Conservation (phyloP, 352 stramenopile species). For the Pythium brassicae region DNA sequence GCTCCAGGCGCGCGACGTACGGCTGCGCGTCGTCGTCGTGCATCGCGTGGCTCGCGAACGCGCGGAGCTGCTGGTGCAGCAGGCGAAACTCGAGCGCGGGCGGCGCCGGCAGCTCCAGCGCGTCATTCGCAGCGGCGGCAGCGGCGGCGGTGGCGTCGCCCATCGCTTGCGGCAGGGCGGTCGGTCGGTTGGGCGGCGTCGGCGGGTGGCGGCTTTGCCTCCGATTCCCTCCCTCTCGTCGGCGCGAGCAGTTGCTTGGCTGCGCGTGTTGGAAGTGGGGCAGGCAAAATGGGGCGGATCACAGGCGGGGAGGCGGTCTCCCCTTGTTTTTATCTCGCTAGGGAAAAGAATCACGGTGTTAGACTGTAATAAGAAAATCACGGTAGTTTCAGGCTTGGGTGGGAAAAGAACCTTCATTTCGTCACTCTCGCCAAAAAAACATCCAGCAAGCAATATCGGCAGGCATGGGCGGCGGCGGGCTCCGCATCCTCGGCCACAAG, state of each 20-base stretch:
- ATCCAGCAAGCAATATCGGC: background rate
- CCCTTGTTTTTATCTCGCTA: too few species aligned
- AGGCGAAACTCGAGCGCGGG: slow-evolving; percentile 63
- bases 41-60: slow-evolving; percentile 61
- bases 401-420: too few species aligned
- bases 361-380: too few species aligned
- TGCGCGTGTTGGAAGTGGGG: too few species aligned
- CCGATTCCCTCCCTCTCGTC: too few species aligned
- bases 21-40: slow-evolving; percentile 52
- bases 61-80: slow-evolving; percentile 68
- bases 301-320: slow-evolving; percentile 3
- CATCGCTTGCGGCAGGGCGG: background rate
- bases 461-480: slow-evolving; percentile 55
- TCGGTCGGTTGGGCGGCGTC: too few species aligned
- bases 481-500: slow-evolving; percentile 71
- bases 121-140: slow-evolving; percentile 2
- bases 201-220: too few species aligned
- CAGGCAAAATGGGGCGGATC: too few species aligned
- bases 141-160: background rate
- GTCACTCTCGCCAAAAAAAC: slow-evolving; percentile 1
- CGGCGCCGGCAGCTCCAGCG: slow-evolving; percentile 43
- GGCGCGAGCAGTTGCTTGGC: too few species aligned
- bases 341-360: too few species aligned
- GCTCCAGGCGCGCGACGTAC: slow-evolving; percentile 53
- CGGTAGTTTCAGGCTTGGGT: too few species aligned